phyloP scores from a whole-genome alignment of 2,329 filamentous ascomycete genomes.

The Hymenoscyphus occultus region DNA sequence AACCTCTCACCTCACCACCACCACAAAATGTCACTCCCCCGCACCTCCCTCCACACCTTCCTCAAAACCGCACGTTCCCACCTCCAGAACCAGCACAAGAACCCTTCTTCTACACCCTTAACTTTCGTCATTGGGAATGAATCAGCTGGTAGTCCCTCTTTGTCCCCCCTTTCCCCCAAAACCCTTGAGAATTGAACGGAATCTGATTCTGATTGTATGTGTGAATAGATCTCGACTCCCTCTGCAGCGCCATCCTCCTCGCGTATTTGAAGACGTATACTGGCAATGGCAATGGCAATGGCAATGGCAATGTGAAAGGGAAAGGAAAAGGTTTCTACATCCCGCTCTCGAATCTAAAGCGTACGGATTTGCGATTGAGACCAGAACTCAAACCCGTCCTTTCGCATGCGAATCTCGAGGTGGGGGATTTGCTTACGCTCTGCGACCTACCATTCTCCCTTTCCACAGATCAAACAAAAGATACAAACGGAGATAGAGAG shows the following conservation, averaged over 20 bases:
- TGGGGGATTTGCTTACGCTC: conserved; percentile 63
- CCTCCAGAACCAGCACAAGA: too few relatives aligned
- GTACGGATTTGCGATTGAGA: conserved; percentile 65
- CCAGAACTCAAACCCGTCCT: conserved; percentile 70
- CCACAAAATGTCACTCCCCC: too few relatives aligned
- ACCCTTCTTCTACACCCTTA: too few relatives aligned
- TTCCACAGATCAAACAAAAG: conserved; percentile 37
- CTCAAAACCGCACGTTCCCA: too few relatives aligned
- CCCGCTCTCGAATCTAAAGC: conserved; percentile 69
- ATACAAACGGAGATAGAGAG: not conserved
- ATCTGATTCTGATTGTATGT: not conserved
- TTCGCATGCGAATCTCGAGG: conserved; percentile 53
- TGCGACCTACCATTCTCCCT: conserved; percentile 49
- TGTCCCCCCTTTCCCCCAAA: not conserved
- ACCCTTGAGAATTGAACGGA: not conserved
- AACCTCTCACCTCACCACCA: too few relatives aligned
- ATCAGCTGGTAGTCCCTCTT: conserved; percentile 51
- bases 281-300: too few relatives aligned
- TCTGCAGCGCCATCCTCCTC: conserved; percentile 70
- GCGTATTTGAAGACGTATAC: conserved; percentile 68
- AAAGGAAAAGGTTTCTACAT: conserved; percentile 50
- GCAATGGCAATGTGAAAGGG: too few relatives aligned
- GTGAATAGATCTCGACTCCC: conserved; percentile 69
- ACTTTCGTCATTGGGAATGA: too few relatives aligned
- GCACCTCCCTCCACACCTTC: too few relatives aligned